phyloP scores from a whole-genome alignment of 2,329 filamentous ascomycete genomes.

The Sclerotinia borealis region DNA sequence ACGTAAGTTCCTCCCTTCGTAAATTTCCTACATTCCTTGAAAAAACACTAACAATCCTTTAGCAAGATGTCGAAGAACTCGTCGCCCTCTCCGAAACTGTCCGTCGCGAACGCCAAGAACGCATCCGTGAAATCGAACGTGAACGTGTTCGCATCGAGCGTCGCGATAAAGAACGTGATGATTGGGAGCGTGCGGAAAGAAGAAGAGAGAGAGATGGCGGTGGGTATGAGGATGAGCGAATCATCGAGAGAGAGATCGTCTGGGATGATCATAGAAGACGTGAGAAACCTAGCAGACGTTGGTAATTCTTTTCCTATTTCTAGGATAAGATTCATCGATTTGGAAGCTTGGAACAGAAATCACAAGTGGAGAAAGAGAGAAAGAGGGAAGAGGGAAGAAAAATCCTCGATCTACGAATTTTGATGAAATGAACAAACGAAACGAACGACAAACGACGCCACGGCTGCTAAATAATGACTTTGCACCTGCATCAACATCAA shows the following conservation, averaged over 20 bases:
- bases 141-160: constrained; percentile 48
- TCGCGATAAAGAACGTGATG: constrained; percentile 38
- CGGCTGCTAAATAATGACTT: constrained; percentile 7
- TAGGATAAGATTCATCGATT: neutral
- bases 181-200: constrained; percentile 34
- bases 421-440: constrained; percentile 5
- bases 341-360: neutral
- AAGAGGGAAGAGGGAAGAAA: neutral
- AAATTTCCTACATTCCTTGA: neutral
- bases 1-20: constrained; percentile 57
- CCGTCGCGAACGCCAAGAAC: constrained; percentile 53
- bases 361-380: neutral
- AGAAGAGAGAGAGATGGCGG: constrained; percentile 23
- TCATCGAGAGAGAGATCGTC: constrained; percentile 62
- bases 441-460: neutral
- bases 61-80: constrained; percentile 84
- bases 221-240: constrained; percentile 53
- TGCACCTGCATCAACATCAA: neutral
- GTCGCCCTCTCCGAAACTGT: constrained; percentile 81
- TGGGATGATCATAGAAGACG: constrained; percentile 42
- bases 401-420: neutral
- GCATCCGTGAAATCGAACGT: constrained; percentile 49
- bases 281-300: constrained; percentile 3
- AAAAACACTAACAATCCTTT: constrained; percentile 31
- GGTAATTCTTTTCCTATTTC: neutral